phyloP scores from a whole-genome alignment of 768 basidiomycete genomes.

The Leucosporidium creatinivorum region DNA sequence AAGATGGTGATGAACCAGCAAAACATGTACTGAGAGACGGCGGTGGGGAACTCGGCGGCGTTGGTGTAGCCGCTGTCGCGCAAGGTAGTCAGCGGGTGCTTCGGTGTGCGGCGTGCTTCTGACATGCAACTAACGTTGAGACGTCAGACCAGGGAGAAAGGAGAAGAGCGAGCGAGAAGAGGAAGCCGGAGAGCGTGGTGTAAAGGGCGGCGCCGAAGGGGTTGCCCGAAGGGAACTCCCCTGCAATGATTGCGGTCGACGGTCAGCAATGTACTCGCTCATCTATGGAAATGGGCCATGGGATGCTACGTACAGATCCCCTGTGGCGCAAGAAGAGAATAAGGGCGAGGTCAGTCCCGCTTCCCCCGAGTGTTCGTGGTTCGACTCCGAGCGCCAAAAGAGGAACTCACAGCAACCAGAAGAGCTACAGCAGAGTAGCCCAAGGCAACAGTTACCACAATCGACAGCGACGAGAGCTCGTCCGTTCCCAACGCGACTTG shows the following conservation, averaged over 20 bases:
- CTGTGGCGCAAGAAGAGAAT: too few species aligned
- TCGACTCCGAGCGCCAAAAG: background rate
- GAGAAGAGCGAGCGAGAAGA: background rate
- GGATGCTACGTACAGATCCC: too few species aligned
- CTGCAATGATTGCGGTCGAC: too few species aligned
- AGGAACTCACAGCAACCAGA: background rate
- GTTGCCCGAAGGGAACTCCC: background rate
- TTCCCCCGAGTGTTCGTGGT: background rate
- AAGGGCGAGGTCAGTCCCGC: too few species aligned
- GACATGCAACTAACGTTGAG: background rate
- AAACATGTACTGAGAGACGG: background rate
- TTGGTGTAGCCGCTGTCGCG: background rate
- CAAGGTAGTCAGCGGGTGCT: too few species aligned
- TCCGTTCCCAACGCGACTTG: slow-evolving; percentile 6
- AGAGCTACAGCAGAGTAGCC: background rate
- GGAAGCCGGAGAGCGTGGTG: slow-evolving; percentile 4
- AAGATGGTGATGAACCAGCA: background rate
- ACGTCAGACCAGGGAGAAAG: slow-evolving; percentile 4
- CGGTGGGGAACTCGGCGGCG: background rate
- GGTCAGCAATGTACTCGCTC: too few species aligned
- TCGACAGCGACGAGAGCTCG: background rate
- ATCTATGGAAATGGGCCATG: too few species aligned
- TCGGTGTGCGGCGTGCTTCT: too few species aligned
- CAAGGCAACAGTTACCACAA: background rate
- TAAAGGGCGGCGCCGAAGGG: slow-evolving; percentile 3